phyloP scores from a whole-genome alignment of 2,329 filamentous ascomycete genomes.

The Aspergillus spinulosporus region DNA sequence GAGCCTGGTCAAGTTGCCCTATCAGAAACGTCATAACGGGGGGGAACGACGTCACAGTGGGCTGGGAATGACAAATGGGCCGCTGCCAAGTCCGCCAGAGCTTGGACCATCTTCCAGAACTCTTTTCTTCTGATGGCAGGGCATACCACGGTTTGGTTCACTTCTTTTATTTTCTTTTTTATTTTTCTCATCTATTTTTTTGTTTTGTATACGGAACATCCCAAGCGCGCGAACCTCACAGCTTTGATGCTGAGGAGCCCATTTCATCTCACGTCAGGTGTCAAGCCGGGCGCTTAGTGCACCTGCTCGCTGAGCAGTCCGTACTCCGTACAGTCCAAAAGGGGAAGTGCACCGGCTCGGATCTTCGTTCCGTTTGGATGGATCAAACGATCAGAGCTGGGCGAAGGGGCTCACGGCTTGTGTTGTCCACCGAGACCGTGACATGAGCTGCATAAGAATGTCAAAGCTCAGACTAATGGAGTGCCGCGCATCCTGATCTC shows the following conservation, averaged over 20 bases:
- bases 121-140: not conserved
- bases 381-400: slow-evolving; percentile 1
- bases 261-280: too few relatives aligned
- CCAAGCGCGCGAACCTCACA: too few relatives aligned
- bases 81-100: slow-evolving; percentile 14
- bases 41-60: slow-evolving; percentile 12
- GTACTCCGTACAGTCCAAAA: not conserved
- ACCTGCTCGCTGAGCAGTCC: not conserved
- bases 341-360: not conserved
- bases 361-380: slow-evolving; percentile 2
- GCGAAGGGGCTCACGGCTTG: not conserved
- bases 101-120: slow-evolving; percentile 16
- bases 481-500: not conserved
- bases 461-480: slow-evolving; percentile 3
- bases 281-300: too few relatives aligned
- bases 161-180: too few relatives aligned
- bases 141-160: too few relatives aligned
- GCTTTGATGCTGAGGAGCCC: too few relatives aligned
- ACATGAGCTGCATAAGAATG: slow-evolving; percentile 24
- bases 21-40: slow-evolving; percentile 5
- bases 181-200: too few relatives aligned
- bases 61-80: slow-evolving; percentile 6
- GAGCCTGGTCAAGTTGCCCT: slow-evolving; percentile 1
- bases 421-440: slow-evolving; percentile 14
- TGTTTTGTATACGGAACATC: too few relatives aligned